phyloP scores from a whole-genome alignment of 306 rosid species.

The Corylus avellana region DNA sequence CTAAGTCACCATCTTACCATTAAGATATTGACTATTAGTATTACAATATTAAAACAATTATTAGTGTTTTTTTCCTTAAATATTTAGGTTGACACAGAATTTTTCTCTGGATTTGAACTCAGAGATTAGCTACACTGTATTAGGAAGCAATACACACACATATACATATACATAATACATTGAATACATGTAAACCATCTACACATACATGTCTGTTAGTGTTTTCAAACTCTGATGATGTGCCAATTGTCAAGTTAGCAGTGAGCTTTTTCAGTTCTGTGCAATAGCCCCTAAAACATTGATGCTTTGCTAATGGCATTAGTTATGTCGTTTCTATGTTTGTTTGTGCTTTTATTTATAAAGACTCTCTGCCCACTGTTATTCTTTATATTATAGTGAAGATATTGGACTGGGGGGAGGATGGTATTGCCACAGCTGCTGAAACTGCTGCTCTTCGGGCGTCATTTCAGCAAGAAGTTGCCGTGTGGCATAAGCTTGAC shows the following conservation, averaged over 20 bases:
- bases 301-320: not conserved
- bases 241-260: not conserved
- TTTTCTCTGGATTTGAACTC: not conserved
- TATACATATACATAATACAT: not conserved
- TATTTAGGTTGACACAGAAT: not conserved
- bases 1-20: not conserved
- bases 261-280: not conserved
- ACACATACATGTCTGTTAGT: not conserved
- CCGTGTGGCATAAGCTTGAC: constrained; percentile 65
- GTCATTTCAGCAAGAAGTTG: constrained; percentile 58
- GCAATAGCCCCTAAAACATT: not conserved
- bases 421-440: constrained; percentile 44
- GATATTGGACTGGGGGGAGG: constrained; percentile 57
- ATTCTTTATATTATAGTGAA: constrained; percentile 45
- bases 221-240: not conserved
- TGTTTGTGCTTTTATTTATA: not conserved
- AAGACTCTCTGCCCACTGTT: constrained; percentile 4
- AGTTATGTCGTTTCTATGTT: not conserved
- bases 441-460: constrained; percentile 47
- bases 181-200: not conserved
- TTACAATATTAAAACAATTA: not conserved
- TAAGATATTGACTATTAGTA: not conserved
- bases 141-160: not conserved
- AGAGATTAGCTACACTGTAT: not conserved
- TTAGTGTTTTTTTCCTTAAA: not conserved